Base-by-base conservation (phyloP, 148 eudicot species). In the Diospyros kaki region DNA sequence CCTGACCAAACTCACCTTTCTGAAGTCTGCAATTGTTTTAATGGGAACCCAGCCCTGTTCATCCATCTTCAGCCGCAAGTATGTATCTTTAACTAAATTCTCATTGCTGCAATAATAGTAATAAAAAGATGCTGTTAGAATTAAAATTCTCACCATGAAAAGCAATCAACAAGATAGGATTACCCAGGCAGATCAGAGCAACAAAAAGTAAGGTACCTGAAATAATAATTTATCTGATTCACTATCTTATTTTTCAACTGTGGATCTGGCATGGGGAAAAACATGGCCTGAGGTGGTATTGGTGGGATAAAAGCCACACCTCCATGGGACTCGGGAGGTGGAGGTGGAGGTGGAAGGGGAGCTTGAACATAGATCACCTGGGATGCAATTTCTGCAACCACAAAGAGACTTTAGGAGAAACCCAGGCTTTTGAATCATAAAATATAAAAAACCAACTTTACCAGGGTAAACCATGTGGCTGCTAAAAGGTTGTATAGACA, bases 11-110 rank as follows among this genome's bases (percentile, higher is more conserved):
- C 92, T 84, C 79, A 94, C 98, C 64, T 84, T 87, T 52, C 85
- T 89, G 81, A 94, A 94, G 68, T 81, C 76, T 48, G 98, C 94
- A 66, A 94, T 89, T 41, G 89, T 76, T 40, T 79, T 64, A 80
- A 92, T 78, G 59, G 91, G 75, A 84, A 94, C 98, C 98, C 98
- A 94, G 42, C 97, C 98, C 60, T 92, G 81, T 62, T 77, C 85
- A 81, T 94, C 96, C 98, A 94, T 94, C 72, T 87, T 84, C 58
- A 64, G 69, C 73, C 98, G 87, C 84, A 92, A 81, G 82, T 28
- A 94, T 70, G 84, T 86, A 80, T 94, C 98, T 68, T 79, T 90
- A 69, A 92, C 78, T 81, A 92, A 71, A 75, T 94, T 94, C 4
- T 94, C 96, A 81, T 86, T 83, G 64, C 98, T 94, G 92, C 84